Conservation (phyloP, 768 basidiomycete genomes). For the Suillus weaverae region DNA sequence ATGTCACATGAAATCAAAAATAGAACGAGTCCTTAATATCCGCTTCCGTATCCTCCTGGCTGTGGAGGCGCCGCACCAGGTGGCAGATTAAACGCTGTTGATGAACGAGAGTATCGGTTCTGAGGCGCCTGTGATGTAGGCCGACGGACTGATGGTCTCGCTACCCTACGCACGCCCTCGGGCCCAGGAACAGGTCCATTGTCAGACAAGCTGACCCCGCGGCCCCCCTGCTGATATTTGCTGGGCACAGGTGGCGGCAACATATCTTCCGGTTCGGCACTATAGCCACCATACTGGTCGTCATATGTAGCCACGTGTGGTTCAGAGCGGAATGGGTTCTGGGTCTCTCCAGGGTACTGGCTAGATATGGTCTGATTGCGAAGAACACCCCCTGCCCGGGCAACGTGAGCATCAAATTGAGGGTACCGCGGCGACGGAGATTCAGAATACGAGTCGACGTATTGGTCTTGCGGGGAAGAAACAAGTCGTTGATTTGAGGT, state of each 20-base stretch:
- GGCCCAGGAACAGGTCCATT: slow-evolving; percentile 79
- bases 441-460: slow-evolving; percentile 26
- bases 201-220: slow-evolving; percentile 81
- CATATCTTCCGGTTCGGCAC: slow-evolving; percentile 39
- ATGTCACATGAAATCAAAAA: slow-evolving; percentile 10
- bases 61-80: slow-evolving; percentile 76
- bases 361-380: slow-evolving; percentile 38
- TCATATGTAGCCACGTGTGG: slow-evolving; percentile 41
- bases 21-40: slow-evolving; percentile 8
- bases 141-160: slow-evolving; percentile 57
- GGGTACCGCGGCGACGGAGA: slow-evolving; percentile 20
- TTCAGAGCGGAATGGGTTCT: slow-evolving; percentile 61
- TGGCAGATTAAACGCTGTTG: slow-evolving; percentile 54
- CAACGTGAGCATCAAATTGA: slow-evolving; percentile 43
- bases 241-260: slow-evolving; percentile 14
- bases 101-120: slow-evolving; percentile 72
- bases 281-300: slow-evolving; percentile 33
- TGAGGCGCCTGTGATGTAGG: slow-evolving; percentile 61
- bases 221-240: slow-evolving; percentile 28
- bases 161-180: slow-evolving; percentile 78
- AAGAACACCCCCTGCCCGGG: slow-evolving; percentile 39
- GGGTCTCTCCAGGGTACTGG: slow-evolving; percentile 47
- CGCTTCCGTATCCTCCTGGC: slow-evolving; percentile 22
- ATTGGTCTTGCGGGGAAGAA: slow-evolving; percentile 35
- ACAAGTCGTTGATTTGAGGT: slow-evolving; percentile 47